phyloP scores from a whole-genome alignment of 108 stramenopile genomes.

The Nitzschia sp. region DNA sequence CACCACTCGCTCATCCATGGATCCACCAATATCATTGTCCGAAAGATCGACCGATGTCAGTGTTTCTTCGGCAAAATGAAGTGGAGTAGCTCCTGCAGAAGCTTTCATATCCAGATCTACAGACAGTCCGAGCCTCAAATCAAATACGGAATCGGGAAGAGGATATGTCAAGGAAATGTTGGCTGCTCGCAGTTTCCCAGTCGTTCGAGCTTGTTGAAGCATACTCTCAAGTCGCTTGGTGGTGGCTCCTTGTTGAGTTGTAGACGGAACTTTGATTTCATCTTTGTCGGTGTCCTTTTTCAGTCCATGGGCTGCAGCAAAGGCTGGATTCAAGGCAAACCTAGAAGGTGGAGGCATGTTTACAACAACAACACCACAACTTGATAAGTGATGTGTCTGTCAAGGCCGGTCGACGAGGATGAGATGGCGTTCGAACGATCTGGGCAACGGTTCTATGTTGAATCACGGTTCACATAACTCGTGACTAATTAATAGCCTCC shows the following conservation, averaged over 20 bases:
- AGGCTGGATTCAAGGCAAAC: slow-evolving; percentile 40
- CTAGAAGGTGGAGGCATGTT: neutral
- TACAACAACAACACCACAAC: too few species aligned
- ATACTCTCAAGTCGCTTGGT: slow-evolving; percentile 17
- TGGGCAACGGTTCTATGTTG: too few species aligned
- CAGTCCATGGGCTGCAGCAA: slow-evolving; percentile 45
- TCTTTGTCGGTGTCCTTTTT: neutral
- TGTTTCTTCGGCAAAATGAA: slow-evolving; percentile 33
- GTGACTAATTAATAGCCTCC: too few species aligned
- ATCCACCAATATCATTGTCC: slow-evolving; percentile 33
- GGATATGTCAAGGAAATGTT: slow-evolving; percentile 21
- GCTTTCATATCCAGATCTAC: slow-evolving; percentile 28
- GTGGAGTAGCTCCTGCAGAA: neutral
- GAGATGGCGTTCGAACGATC: too few species aligned
- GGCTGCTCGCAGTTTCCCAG: slow-evolving; percentile 34
- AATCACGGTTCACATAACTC: too few species aligned
- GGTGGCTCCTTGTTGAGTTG: slow-evolving; percentile 2
- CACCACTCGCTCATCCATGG: slow-evolving; percentile 14
- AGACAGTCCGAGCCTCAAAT: slow-evolving; percentile 6
- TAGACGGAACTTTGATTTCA: slow-evolving; percentile 1
- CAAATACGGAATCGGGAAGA: slow-evolving; percentile 34
- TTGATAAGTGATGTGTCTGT: too few species aligned
- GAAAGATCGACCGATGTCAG: slow-evolving; percentile 37
- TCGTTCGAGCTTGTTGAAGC: slow-evolving; percentile 29
- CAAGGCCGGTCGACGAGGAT: too few species aligned